Percentiles rank a stretch among this genome's conserved stretches.
These are phyloP conservation scores for Sporodiniella umbellata DNA, from an alignment of 371 early-diverging fungal genomes.

Conservation along the genomic window DNA sequence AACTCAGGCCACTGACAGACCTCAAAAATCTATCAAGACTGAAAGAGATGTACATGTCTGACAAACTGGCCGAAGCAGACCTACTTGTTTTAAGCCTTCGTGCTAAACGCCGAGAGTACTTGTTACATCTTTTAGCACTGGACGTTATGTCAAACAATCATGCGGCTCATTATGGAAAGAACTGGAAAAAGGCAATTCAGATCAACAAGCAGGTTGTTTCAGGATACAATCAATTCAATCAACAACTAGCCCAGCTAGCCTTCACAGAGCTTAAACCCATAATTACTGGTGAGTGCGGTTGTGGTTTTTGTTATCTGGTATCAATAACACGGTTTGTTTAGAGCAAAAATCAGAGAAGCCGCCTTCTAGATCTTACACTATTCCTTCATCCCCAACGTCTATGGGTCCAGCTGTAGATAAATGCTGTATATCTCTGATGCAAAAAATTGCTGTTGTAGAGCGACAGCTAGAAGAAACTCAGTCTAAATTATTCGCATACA, in stretches of 20 bases:
- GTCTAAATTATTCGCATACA: slow-evolving; percentile 31
- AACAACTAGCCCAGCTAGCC: background rate
- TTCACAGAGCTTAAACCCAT: background rate
- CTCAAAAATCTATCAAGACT: slow-evolving; percentile 25
- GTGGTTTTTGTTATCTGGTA: no score
- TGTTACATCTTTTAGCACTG: slow-evolving; percentile 38
- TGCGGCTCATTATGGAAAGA: slow-evolving; percentile 31
- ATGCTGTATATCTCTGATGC: slow-evolving; percentile 22
- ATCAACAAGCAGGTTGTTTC: slow-evolving; percentile 20
- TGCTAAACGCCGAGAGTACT: slow-evolving; percentile 39
- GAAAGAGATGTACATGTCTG: slow-evolving; percentile 35
- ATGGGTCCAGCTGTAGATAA: slow-evolving; percentile 6
- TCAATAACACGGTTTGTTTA: background rate
- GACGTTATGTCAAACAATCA: slow-evolving; percentile 40
- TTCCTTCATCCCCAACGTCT: background rate
- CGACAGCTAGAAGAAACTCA: slow-evolving; percentile 31
- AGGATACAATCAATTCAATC: slow-evolving; percentile 17
- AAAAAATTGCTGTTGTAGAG: slow-evolving; percentile 29
- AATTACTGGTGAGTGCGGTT: background rate
- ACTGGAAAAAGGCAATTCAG: slow-evolving; percentile 28
- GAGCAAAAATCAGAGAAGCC: background rate
- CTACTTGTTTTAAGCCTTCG: slow-evolving; percentile 17
- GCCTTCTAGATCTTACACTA: background rate
- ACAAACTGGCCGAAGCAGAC: slow-evolving; percentile 16
- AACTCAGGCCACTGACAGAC: slow-evolving; percentile 28